Evolutionary conservation across 257 asterid genomes (phyloP).

Genomic region (Ballota nigra): DNA sequence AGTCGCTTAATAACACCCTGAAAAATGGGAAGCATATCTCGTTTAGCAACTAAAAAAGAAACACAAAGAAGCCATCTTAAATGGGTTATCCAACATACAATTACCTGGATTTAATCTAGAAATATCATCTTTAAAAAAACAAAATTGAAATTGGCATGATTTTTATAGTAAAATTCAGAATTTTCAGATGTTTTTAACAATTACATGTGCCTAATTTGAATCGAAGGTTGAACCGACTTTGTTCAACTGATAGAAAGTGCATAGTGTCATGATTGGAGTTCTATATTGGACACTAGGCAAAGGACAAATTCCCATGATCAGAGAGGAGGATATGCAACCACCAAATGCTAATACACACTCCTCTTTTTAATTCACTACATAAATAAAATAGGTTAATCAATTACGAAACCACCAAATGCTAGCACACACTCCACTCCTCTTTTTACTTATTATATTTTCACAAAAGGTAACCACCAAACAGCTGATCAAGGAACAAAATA

Average conservation of each 20-base stretch:
- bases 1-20: conserved; percentile 59
- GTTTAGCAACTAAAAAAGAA: not conserved
- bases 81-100: not conserved
- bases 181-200: not conserved
- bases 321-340: not conserved
- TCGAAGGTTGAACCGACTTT: not conserved
- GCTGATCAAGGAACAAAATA: not conserved
- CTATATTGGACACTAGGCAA: not conserved
- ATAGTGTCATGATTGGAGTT: not conserved
- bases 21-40: not conserved
- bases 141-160: not conserved
- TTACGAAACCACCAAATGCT: not conserved
- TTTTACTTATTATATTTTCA: not conserved
- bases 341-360: too few relatives aligned
- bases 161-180: not conserved
- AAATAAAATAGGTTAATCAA: conserved; percentile 3
- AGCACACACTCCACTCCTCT: not conserved
- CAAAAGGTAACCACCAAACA: not conserved
- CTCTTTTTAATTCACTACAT: not conserved
- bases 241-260: not conserved
- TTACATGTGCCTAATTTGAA: not conserved
- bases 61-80: not conserved
- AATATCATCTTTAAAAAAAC: not conserved
- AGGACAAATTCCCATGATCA: not conserved
- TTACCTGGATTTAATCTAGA: not conserved